Base-by-base conservation (phyloP, 306 rosid genomes). In the Vigna angularis region DNA sequence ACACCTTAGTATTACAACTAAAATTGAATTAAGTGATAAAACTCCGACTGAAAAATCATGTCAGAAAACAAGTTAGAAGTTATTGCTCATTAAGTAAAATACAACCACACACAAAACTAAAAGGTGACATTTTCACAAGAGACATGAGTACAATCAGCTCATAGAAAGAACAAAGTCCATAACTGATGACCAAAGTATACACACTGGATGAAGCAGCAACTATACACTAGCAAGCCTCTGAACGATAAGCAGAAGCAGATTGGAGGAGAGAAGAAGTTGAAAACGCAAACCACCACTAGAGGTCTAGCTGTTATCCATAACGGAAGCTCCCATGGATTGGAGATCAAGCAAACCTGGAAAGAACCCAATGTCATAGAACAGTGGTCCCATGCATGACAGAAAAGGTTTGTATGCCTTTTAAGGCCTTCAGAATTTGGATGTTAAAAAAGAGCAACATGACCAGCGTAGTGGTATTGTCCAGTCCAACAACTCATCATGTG, bases 371-470 rank as follows among this genome's bases (percentile, higher is more conserved):
- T 40, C 15, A 42, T 42, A 18, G 11, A 17, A 59, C 2, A 24
- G 34, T 14, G n/a, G n/a, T 57, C 32, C 64, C 36, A 12, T 57
- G 61, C 12, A 55, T 20, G 64, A 57, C 66, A 26, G 18, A 59
- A 28, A n/a, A 26, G 44, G 24, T 62, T 42, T 34, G 22, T 56
- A 22, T 53, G 14, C 52, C 48, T 56, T 56, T 14, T 57, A 53
- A 32, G 22, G 7, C 49, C 72, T 12, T 12, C 15, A 22, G 40
- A 44, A 10, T 45, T 66, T 48, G 8, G 42, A 45, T 9, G 30
- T 73, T 42, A 26, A 59, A 74, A 58, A 74, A 45, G 69, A 14
- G 26, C 18, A 73, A 44, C 28, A 22, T 16, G 42, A 24, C 77
- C 28, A 42, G 7, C 7, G 58, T 13, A 12, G 58, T 10, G 34